Evolutionary conservation across 441 rosid genomes (phyloP), one percentile per base, ranked within the genome.

Genomic region (Erodium texanum): DNA sequence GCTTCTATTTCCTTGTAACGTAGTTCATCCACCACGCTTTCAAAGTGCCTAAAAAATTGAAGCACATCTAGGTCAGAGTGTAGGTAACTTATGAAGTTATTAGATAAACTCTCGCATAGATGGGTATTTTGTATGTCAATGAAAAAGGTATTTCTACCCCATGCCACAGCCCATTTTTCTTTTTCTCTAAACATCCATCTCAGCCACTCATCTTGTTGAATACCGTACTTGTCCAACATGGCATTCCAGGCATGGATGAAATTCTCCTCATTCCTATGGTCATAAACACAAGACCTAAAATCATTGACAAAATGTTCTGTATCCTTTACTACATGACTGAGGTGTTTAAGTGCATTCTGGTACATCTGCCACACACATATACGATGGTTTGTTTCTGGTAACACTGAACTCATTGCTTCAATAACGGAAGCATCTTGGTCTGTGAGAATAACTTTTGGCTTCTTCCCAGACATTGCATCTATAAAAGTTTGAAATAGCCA

Each of bases 1-100:
- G 76, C 71, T 69, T 66, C 69, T 54, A 56, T 54, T 69, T 76
- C 79, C 73, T 72, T 72, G 62, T 20, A 72, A 11, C 68, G 73
- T 50, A 65, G 68, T 32, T 69, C 79, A 69, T 66, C 73, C 1
- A 72, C 65, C 54, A 66, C 66, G 29, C 71, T 76, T 58, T 76
- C 71, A 63, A 76, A 72, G 56, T 72, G 73, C 73, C 66, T 69
- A 23, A 72, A 72, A 63, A 73, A 67, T 32, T 54, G 73, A 62
- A 72, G 71, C 73, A 76, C 18, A 15, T 61, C 73, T 32, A 63
- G 65, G 15, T 69, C 45, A 20, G 77, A 59, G 22, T 29, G 69
- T 5, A 69, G 59, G 64, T 61, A 65, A 45, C 41, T 20, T 61
- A 24, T 69, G 22, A 69, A 61, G 9, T 43, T 61, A 65, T 58